phyloP scores from a whole-genome alignment of 2,329 filamentous ascomycete genomes.

The Phyllosticta citribraziliensis region DNA sequence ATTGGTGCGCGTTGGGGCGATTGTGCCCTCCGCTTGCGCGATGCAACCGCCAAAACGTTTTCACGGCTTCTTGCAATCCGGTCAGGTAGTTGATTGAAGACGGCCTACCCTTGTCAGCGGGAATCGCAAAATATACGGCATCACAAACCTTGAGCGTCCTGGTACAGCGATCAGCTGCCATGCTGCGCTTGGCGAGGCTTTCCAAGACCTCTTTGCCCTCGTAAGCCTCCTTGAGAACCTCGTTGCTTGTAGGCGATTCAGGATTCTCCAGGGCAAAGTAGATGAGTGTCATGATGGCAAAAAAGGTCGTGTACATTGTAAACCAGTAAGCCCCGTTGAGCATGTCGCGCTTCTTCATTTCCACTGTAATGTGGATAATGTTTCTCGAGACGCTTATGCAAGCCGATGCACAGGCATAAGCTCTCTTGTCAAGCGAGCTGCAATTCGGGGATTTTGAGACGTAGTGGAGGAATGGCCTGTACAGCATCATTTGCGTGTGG shows the following conservation, averaged over 20 bases:
- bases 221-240: conserved; percentile 75
- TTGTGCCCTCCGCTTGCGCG: conserved; percentile 28
- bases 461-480: conserved; percentile 76
- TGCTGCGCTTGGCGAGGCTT: conserved; percentile 68
- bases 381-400: conserved; percentile 59
- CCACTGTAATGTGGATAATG: conserved; percentile 69
- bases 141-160: conserved; percentile 50
- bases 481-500: conserved; percentile 73
- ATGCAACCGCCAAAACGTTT: conserved; percentile 16
- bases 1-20: conserved; percentile 18
- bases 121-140: background rate
- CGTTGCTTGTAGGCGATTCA: conserved; percentile 61
- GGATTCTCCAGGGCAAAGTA: conserved; percentile 77
- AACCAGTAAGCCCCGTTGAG: conserved; percentile 83
- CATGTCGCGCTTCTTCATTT: conserved; percentile 64
- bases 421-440: conserved; percentile 58
- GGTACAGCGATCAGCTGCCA: conserved; percentile 82
- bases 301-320: conserved; percentile 75
- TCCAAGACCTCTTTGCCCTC: conserved; percentile 77
- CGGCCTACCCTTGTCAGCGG: conserved; percentile 39
- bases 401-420: conserved; percentile 63
- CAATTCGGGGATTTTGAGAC: conserved; percentile 51
- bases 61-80: conserved; percentile 44
- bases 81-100: conserved; percentile 78
- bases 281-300: conserved; percentile 66